phyloP scores from a whole-genome alignment of 225 moss, liverwort and hornwort genomes.

The Pseudisothecium myosuroides region DNA sequence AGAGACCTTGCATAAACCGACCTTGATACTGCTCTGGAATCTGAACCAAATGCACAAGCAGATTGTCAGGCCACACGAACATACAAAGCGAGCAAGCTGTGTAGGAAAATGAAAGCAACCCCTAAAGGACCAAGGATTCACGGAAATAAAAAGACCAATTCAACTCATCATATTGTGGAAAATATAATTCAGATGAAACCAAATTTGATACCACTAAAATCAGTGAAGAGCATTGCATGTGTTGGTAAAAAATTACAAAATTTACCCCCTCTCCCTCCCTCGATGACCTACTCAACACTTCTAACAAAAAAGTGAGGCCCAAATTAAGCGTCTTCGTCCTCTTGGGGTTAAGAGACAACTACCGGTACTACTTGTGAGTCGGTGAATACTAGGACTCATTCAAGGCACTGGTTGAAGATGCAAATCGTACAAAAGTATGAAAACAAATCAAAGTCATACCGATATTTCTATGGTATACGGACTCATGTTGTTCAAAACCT shows the following conservation, averaged over 20 bases:
- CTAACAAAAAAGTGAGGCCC: neutral
- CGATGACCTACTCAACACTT: neutral
- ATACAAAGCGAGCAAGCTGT: neutral
- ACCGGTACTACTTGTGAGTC: neutral
- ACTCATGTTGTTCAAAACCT: neutral
- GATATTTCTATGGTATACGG: neutral
- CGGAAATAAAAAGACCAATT: neutral
- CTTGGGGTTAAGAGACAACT: neutral
- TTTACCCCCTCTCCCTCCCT: neutral
- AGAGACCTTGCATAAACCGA: conserved; percentile 73
- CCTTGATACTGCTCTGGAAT: conserved; percentile 84
- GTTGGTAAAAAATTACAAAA: neutral
- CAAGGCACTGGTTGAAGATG: neutral
- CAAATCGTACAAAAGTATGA: neutral
- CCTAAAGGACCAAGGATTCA: neutral
- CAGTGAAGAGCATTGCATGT: neutral
- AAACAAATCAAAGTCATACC: neutral
- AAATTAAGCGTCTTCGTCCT: neutral
- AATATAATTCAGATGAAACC: neutral
- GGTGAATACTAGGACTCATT: neutral
- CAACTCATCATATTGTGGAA: neutral
- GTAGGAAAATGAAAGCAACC: neutral
- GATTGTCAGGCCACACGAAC: neutral
- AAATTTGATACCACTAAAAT: neutral
- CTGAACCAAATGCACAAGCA: conserved; percentile 18